Evolutionary conservation across 2,329 filamentous ascomycete species (phyloP).

Genomic region (Fusarium sp.): DNA sequence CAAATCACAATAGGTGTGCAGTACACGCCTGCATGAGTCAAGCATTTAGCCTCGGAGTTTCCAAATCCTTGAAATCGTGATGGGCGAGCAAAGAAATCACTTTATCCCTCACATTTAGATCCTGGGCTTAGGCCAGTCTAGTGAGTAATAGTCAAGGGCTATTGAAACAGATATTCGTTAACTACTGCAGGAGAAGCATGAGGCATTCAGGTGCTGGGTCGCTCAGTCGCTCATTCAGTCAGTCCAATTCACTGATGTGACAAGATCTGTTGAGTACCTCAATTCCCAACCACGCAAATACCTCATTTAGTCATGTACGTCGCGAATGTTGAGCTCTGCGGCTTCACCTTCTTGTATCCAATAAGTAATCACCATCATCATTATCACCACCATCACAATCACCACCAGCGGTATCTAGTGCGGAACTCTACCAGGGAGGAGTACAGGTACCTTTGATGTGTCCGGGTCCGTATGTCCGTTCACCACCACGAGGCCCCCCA

Average conservation of each 20-base stretch:
- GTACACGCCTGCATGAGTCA: conserved; percentile 41
- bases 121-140: conserved; percentile 28
- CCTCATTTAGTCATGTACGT: conserved; percentile 36
- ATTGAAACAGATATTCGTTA: conserved; percentile 28
- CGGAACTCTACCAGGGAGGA: conserved; percentile 42
- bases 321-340: conserved; percentile 22
- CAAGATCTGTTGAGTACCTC: conserved; percentile 26
- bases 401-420: conserved; percentile 31
- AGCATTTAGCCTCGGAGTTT: conserved; percentile 40
- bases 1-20: conserved; percentile 15
- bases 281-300: conserved; percentile 28
- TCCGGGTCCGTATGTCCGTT: conserved; percentile 36
- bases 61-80: conserved; percentile 36
- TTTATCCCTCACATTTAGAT: conserved; percentile 27
- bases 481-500: conserved; percentile 43
- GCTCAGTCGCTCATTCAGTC: conserved; percentile 1
- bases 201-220: conserved; percentile 33
- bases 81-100: conserved; percentile 20
- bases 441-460: conserved; percentile 25
- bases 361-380: conserved; percentile 1
- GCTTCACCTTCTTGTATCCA: conserved; percentile 21
- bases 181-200: conserved; percentile 16
- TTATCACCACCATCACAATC: conserved; percentile 32
- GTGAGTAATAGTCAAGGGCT: conserved; percentile 30
- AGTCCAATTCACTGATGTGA: conserved; percentile 34